Conservation (phyloP, 2,329 filamentous ascomycete species). For the Trichoderma arundinaceum region DNA sequence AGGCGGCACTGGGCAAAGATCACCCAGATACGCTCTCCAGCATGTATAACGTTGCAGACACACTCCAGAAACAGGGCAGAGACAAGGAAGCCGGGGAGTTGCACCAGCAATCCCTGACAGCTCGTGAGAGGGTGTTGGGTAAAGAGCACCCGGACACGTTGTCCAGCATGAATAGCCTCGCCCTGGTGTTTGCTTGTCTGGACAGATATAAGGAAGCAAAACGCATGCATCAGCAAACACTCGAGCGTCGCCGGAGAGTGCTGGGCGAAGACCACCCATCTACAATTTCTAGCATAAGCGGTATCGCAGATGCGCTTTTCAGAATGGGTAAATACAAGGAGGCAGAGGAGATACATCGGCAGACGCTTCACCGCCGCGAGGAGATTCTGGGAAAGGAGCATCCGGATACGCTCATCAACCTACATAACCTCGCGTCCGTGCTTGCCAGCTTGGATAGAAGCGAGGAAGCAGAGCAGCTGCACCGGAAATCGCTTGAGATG, state of each 20-base stretch:
- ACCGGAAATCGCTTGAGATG: background rate
- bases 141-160: background rate
- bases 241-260: background rate
- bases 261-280: constrained; percentile 1
- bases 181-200: background rate
- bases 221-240: background rate
- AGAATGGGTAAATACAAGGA: constrained; percentile 7
- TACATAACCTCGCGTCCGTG: background rate
- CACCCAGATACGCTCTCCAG: background rate
- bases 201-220: constrained; percentile 19
- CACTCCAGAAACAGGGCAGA: constrained; percentile 5
- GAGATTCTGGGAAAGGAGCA: constrained; percentile 13
- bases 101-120: background rate
- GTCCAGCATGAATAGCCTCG: background rate
- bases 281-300: background rate
- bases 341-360: constrained; percentile 5
- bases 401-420: constrained; percentile 7
- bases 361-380: background rate
- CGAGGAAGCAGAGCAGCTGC: background rate
- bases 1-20: background rate
- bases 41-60: background rate
- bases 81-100: constrained; percentile 35
- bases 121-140: background rate
- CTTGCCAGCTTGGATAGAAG: background rate
- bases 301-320: background rate